Conservation (phyloP, 2,329 filamentous ascomycete species). For the Nigrospora oryzae region DNA sequence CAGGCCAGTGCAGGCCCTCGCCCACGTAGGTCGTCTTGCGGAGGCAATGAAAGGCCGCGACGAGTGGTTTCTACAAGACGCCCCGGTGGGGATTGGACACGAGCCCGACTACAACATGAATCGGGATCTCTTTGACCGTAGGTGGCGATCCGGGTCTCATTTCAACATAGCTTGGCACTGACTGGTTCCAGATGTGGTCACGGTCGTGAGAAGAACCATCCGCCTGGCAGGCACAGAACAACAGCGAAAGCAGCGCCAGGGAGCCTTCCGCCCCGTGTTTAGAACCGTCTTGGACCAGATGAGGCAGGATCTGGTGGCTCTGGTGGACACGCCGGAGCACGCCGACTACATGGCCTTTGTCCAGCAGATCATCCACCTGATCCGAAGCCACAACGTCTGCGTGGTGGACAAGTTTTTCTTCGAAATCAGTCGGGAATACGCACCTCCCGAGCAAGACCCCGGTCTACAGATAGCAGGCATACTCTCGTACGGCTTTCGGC, state of each 20-base stretch:
- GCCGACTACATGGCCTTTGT: slow-evolving; percentile 40
- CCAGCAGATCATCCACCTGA: slow-evolving; percentile 40
- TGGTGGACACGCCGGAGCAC: slow-evolving; percentile 31
- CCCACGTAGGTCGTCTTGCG: slow-evolving; percentile 41
- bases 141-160: slow-evolving; percentile 7
- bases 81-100: slow-evolving; percentile 24
- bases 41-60: slow-evolving; percentile 32
- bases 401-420: slow-evolving; percentile 47
- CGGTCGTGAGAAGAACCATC: slow-evolving; percentile 40
- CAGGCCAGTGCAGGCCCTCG: slow-evolving; percentile 36
- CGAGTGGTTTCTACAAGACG: slow-evolving; percentile 33
- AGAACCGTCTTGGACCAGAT: slow-evolving; percentile 44
- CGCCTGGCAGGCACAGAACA: slow-evolving; percentile 24
- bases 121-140: slow-evolving; percentile 38
- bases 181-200: slow-evolving; percentile 24
- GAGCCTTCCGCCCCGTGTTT: no score
- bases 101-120: slow-evolving; percentile 40
- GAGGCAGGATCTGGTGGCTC: slow-evolving; percentile 35
- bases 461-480: slow-evolving; percentile 47
- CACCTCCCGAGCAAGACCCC: slow-evolving; percentile 45
- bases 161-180: background rate
- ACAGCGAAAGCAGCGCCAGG: no score
- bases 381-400: slow-evolving; percentile 48
- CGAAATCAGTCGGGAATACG: slow-evolving; percentile 46
- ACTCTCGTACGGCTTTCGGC: slow-evolving; percentile 44